A percentile compares a stretch with the other conserved stretches of the same genome.
Conservation (phyloP, 2,329 filamentous ascomycete species). For the Parastagonospora nodorum region DNA sequence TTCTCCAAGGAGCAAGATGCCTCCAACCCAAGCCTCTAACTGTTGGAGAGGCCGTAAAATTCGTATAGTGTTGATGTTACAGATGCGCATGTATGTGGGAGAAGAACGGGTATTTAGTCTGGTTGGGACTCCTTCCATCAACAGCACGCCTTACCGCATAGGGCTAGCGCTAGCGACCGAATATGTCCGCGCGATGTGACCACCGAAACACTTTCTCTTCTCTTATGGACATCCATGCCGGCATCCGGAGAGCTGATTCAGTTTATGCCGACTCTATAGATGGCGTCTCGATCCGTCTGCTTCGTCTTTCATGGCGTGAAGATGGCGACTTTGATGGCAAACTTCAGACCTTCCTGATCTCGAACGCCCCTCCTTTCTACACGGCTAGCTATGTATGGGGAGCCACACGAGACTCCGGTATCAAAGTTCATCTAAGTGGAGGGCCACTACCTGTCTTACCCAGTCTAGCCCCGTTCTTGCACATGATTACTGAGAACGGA, state of each 20-base stretch:
- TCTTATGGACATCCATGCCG: conserved; percentile 5
- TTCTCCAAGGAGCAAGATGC: no score
- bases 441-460: conserved; percentile 24
- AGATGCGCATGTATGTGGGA: no score
- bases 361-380: conserved; percentile 31
- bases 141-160: no score
- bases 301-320: conserved; percentile 19
- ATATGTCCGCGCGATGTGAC: not conserved
- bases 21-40: no score
- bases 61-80: no score
- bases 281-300: conserved; percentile 26
- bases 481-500: conserved; percentile 24
- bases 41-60: no score
- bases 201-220: not conserved
- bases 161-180: not conserved
- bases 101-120: no score
- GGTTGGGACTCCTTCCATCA: no score
- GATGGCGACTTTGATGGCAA: conserved; percentile 22
- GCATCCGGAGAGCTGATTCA: conserved; percentile 4
- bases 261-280: conserved; percentile 16
- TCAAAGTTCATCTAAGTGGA: conserved; percentile 12
- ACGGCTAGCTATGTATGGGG: conserved; percentile 40
- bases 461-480: conserved; percentile 28
- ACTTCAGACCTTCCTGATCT: conserved; percentile 28
- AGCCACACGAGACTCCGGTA: conserved; percentile 11